Conservation (phyloP, 2,329 filamentous ascomycete genomes). For the Xylariaceae sp. region DNA sequence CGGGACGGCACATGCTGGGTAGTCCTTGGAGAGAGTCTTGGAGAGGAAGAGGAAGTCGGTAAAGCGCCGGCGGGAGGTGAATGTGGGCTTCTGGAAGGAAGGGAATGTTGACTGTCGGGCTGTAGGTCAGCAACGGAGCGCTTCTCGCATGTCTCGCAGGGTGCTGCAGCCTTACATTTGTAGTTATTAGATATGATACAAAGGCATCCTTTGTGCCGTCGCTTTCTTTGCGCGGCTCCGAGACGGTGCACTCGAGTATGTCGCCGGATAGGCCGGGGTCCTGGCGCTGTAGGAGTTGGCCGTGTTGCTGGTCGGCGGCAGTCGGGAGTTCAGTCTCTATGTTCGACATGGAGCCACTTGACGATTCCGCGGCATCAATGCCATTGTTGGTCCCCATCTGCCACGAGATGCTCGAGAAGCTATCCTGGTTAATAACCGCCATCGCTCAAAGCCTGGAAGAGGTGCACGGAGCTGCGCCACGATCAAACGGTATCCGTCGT, state of each 20-base stretch:
- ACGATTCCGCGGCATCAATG: slow-evolving; percentile 29
- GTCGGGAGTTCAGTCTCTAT: slow-evolving; percentile 31
- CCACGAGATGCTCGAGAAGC: slow-evolving; percentile 82
- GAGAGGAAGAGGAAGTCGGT: slow-evolving; percentile 97
- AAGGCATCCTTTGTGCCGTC: slow-evolving; percentile 96
- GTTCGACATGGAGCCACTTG: slow-evolving; percentile 24
- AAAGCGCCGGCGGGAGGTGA: slow-evolving; percentile 81
- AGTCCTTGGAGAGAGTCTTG: slow-evolving; percentile 83
- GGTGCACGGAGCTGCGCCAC: neutral
- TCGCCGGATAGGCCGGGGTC: slow-evolving; percentile 63
- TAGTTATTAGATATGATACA: slow-evolving; percentile 91
- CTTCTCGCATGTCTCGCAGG: neutral
- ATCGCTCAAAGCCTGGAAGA: slow-evolving; percentile 30
- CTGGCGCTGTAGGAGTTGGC: slow-evolving; percentile 43
- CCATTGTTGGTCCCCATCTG: slow-evolving; percentile 54
- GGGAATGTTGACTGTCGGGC: slow-evolving; percentile 77
- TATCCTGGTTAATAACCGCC: slow-evolving; percentile 56
- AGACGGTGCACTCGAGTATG: slow-evolving; percentile 76
- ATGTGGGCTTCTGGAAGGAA: slow-evolving; percentile 79
- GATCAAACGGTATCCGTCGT: neutral
- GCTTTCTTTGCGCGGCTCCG: slow-evolving; percentile 85
- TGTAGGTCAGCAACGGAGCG: neutral
- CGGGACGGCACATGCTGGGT: slow-evolving; percentile 85
- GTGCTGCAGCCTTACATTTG: slow-evolving; percentile 57
- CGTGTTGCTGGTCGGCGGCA: slow-evolving; percentile 39